phyloP scores from a whole-genome alignment of 2,329 filamentous ascomycete genomes.

The Diaporthe eres region DNA sequence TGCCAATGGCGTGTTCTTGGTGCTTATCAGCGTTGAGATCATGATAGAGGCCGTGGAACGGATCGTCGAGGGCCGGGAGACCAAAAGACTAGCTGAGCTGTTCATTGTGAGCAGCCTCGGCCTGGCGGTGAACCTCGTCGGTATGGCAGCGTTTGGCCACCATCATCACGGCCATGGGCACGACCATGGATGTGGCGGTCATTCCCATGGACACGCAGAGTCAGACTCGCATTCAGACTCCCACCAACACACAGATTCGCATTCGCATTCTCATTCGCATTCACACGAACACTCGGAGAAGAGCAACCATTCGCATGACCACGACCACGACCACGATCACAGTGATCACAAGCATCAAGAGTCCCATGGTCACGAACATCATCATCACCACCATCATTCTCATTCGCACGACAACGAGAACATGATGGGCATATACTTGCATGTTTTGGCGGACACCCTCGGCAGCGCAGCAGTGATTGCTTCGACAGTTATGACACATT shows the following conservation, averaged over 20 bases:
- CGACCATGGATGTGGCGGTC: constrained; percentile 34
- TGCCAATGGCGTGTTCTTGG: constrained; percentile 93
- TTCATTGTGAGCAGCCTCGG: constrained; percentile 90
- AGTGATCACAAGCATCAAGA: constrained; percentile 57
- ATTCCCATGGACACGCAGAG: constrained; percentile 53
- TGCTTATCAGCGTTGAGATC: constrained; percentile 97
- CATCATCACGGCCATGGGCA: constrained; percentile 73
- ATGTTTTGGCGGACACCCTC: constrained; percentile 94
- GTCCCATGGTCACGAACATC: constrained; percentile 53
- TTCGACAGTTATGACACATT: constrained; percentile 88
- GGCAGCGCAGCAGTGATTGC: constrained; percentile 95
- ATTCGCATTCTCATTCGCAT: constrained; percentile 45
- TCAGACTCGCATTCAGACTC: constrained; percentile 47
- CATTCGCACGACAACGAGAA: constrained; percentile 91
- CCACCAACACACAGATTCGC: constrained; percentile 47
- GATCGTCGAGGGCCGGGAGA: constrained; percentile 85
- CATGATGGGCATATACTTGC: constrained; percentile 96
- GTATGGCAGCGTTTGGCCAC: constrained; percentile 86
- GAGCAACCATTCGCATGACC: constrained; percentile 49
- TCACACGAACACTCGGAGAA: constrained; percentile 45
- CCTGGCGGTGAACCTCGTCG: constrained; percentile 90
- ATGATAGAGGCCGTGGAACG: constrained; percentile 94
- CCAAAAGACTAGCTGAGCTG: constrained; percentile 87
- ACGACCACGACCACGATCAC: constrained; percentile 52
- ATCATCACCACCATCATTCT: constrained; percentile 53